Base-by-base conservation (phyloP, 2,329 filamentous ascomycete genomes). In the Emericellopsis atlantica region DNA sequence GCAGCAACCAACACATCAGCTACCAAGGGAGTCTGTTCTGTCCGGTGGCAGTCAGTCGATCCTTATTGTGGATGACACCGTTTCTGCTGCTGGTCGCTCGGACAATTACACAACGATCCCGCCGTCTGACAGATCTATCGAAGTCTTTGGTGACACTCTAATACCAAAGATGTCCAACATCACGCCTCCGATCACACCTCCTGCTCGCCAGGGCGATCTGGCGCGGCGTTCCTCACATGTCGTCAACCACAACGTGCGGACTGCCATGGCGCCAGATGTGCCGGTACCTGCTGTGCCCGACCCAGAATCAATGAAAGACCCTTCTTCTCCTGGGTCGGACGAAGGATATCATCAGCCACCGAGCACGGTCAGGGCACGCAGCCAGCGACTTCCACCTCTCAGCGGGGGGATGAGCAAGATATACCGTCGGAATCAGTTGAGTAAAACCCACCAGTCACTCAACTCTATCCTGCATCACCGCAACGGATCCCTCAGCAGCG, bases 11-110 rank as follows among this genome's bases (percentile, higher is more conserved):
- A 4, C 8, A 9, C 8, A 29, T 29, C 26, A 29, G 26, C 26
- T 9, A 29, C 26, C 26, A 11, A 76, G 72, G 46, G 72, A 77
- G 44, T 65, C 66, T 49, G 73, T 60, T 6, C 74, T 90, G 36
- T 92, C 87, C 0, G 70, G 71, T 10, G 84, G 86, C n/a, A 94
- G 86, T 66, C 82, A 89, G 54, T 94, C 87, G 0, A 93, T 95
- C 48, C 72, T 95, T 42, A 93, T 95, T 52, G 78, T 94, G 31
- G 85, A 93, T 44, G 77, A 76, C 26, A 81, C 79, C 1, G 49
- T 70, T 14, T 62, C 68, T 0, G 61, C 64, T 5, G 62, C 74
- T 8, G 56, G 69, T n/a, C 60, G 7, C 15, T 26, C 68, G 1
- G 48, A 63, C 9, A 74, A 78, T 8, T 72, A 67, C 8, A 65